Evolutionary conservation across 176 grass and related monocot species (phyloP).

Genomic region (Oryza rufipogon): DNA sequence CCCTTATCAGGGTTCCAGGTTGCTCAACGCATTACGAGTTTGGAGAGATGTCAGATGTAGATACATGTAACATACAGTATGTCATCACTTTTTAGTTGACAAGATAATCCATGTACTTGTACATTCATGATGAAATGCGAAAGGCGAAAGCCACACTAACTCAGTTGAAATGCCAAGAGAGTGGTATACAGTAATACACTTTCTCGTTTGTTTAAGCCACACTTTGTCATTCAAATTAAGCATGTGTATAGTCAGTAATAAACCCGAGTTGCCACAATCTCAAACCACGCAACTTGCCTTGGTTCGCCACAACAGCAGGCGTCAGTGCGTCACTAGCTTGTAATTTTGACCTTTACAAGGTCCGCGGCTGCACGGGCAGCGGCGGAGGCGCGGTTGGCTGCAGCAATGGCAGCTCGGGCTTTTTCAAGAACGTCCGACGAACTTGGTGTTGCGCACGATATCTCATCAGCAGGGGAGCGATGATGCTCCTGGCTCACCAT

Average conservation of each 20-base stretch:
- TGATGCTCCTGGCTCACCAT: conserved; percentile 22
- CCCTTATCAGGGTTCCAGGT: neutral
- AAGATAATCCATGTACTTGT: neutral
- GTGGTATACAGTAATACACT: conserved; percentile 5
- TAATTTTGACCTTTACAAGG: conserved; percentile 76
- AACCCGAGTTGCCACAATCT: neutral
- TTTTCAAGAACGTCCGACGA: conserved; percentile 68
- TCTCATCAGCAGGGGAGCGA: conserved; percentile 36
- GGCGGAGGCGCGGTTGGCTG: conserved; percentile 72
- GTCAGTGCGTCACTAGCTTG: conserved; percentile 36
- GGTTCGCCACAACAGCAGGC: neutral
- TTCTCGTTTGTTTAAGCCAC: neutral
- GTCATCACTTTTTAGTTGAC: neutral
- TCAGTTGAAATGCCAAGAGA: neutral
- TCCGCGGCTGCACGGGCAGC: conserved; percentile 76
- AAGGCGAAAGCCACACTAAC: too few species aligned
- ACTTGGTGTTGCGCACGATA: conserved; percentile 42
- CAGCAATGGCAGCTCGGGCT: conserved; percentile 72
- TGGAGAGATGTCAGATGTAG: too few species aligned
- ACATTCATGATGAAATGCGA: neutral
- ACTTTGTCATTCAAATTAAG: neutral
- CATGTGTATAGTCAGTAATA: conserved; percentile 1
- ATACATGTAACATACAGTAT: too few species aligned
- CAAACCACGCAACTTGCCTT: neutral
- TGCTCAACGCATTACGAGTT: too few species aligned